A percentile compares a stretch with the other conserved stretches of the same genome.
phyloP scores from a whole-genome alignment of 208 protist species.

The Leishmania martiniquensis region DNA sequence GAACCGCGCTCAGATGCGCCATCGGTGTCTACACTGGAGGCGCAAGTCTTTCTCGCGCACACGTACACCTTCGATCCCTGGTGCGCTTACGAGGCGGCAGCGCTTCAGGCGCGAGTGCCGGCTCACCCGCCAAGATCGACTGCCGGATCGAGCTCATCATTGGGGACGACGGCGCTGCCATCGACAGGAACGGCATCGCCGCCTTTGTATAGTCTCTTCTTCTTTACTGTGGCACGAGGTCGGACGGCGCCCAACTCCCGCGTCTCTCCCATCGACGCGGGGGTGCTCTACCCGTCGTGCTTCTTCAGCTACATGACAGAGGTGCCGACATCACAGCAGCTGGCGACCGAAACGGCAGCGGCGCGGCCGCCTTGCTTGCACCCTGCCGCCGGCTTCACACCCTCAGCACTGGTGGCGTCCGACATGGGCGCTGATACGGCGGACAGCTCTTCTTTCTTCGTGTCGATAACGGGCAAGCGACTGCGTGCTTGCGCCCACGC shows the following conservation, averaged over 20 bases:
- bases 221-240: slow-evolving; percentile 16
- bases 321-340: slow-evolving; percentile 17
- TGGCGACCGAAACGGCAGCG: slow-evolving; percentile 4
- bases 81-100: slow-evolving; percentile 21
- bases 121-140: not conserved
- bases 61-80: slow-evolving; percentile 32
- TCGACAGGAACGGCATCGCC: not conserved
- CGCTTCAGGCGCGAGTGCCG: not conserved
- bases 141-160: not conserved
- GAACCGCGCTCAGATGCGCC: not conserved
- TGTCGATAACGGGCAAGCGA: slow-evolving; percentile 9
- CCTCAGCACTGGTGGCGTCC: not conserved
- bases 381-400: not conserved
- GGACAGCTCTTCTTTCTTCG: not conserved
- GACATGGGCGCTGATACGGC: not conserved
- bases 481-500: not conserved
- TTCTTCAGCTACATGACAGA: slow-evolving; percentile 29
- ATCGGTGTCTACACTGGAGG: slow-evolving; percentile 7
- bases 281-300: slow-evolving; percentile 20
- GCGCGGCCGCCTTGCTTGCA: not conserved
- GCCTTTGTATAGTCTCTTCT: slow-evolving; percentile 32
- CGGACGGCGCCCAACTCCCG: not conserved
- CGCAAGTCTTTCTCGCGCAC: slow-evolving; percentile 36
- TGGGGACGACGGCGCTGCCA: not conserved
- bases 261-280: slow-evolving; percentile 10